These are phyloP conservation scores for Knoxdaviesia proteae DNA, from an alignment of 2,329 filamentous ascomycete genomes.

Conservation along the genomic window DNA sequence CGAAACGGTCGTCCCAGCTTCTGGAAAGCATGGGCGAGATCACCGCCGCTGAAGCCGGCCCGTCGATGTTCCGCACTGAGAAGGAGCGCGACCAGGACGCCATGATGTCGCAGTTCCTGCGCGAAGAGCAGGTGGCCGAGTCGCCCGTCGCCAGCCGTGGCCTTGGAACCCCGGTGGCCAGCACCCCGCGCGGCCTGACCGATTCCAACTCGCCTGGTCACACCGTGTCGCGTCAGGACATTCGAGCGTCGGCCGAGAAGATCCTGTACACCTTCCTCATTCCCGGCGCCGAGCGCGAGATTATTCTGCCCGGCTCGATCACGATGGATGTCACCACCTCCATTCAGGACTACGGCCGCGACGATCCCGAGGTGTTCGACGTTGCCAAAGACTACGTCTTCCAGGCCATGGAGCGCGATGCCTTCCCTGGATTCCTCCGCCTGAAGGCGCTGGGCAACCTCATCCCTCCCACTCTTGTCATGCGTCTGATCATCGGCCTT, in stretches of 20 bases:
- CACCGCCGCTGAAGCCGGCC: slow-evolving; percentile 34
- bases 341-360: slow-evolving; percentile 78
- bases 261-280: slow-evolving; percentile 96
- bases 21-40: slow-evolving; percentile 55
- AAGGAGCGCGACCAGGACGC: slow-evolving; percentile 67
- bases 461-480: slow-evolving; percentile 72
- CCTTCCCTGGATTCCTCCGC: slow-evolving; percentile 90
- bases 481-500: slow-evolving; percentile 69
- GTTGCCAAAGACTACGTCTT: slow-evolving; percentile 98
- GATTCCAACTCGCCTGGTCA: slow-evolving; percentile 71
- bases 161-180: slow-evolving; percentile 33
- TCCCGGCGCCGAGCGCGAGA: slow-evolving; percentile 88
- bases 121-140: slow-evolving; percentile 34
- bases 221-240: slow-evolving; percentile 71
- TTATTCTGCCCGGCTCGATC: slow-evolving; percentile 75
- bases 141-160: slow-evolving; percentile 28
- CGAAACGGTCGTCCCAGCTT: slow-evolving; percentile 67
- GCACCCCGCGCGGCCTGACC: slow-evolving; percentile 37
- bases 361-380: slow-evolving; percentile 95
- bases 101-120: slow-evolving; percentile 75
- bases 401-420: slow-evolving; percentile 97
- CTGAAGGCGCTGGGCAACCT: slow-evolving; percentile 92
- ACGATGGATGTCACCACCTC: slow-evolving; percentile 66
- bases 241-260: slow-evolving; percentile 86
- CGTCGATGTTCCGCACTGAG: slow-evolving; percentile 41